Evolutionary conservation across 352 stramenopile species (phyloP), one percentile per base, ranked within the genome.

Genomic region (Pythium aphanidermatum): DNA sequence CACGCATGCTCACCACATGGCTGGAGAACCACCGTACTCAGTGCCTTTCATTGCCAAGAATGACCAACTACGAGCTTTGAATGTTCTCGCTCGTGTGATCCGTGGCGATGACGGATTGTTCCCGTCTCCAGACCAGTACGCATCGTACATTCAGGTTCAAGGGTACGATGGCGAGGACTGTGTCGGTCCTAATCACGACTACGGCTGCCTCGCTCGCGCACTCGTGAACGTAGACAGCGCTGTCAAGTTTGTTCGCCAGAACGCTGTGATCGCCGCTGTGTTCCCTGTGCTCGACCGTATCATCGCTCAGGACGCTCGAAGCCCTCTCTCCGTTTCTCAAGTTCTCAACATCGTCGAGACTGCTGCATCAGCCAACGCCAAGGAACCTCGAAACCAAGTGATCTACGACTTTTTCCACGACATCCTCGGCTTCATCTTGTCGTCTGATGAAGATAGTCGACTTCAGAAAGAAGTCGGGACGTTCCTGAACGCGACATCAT

Each of bases 261-360:
- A 56, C 23, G 74, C 76, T 9, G 36, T 86, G 19, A 11, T 51
- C 17, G 28, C 70, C 2, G 51, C 68, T 8, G 30, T 88, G 14
- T 75, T 82, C 34, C 71, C 71, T 11, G 46, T 52, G 1, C 56
- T 86, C 31, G 31, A 71, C 9, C 71, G 69, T 21, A 82, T 88
- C 25, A 44, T 85, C 6, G 51, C 70, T 23, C 71, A 79, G 46
- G 76, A 86, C 23, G 53, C 47, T 1, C 51, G 63, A 33, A 82
- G 69, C 16, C 74, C 74, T 11, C 44, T 88, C 19, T 51, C 46
- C 2, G 23, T 80, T 7, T 17, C 36, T 4, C 58, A 83, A 14
- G 40, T 86, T 23, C 55, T 88, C 11, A 48, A 29, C 0, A 33
- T 34, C 10, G 41, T 89, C 0, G 38, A 59, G 33, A 55, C 36